Evolutionary conservation across 768 basidiomycete genomes (phyloP), one percentile per base, ranked within the genome.

Genomic region (Podaxis sp.): DNA sequence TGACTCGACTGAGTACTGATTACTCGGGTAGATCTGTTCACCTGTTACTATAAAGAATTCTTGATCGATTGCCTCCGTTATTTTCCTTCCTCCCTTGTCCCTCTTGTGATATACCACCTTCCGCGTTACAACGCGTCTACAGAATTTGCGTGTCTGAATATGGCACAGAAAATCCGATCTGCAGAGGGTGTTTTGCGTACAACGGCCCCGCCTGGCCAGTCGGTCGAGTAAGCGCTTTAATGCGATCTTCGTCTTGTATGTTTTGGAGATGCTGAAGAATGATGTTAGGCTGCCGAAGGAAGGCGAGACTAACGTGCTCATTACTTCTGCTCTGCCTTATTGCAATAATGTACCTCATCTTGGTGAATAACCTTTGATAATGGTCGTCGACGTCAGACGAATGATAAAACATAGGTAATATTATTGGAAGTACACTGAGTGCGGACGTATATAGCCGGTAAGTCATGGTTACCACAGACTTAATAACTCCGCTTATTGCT

Each of bases 331-430:
- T 40, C 77, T 99, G 60, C 97, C 97, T 1, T 95, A 95, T 71
- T 94, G 94, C 74, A 98, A 98, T 74, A 98, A 98, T 69, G 96
- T 97, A 11, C 95, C 96, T 25, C 95, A 98, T 81, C 84, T 97
- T 49, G 95, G 96, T 87, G 71, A 68, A 82, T 75, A 24, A n/a
- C 29, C 55, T 27, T 9, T 53, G 15, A 17, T 43, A 19, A 8
- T 12, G 25, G 3, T 27, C 25, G 3, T 40, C 33, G 41, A 27
- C 24, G 1, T 19, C 6, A 41, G 36, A 49, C 53, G 43, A 53
- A 53, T 55, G 13, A 55, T 58, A 64, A 43, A 66, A 55, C 25
- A 33, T 57, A 85, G 93, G 92, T 54, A 93, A 95, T 72, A 91
- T 94, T 70, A 96, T 96, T 67, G 96, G 96, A 63, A 98, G 96